These are phyloP conservation scores for Stachybotrys chartarum DNA, from an alignment of 2,329 filamentous ascomycete species.

Conservation along the genomic window DNA sequence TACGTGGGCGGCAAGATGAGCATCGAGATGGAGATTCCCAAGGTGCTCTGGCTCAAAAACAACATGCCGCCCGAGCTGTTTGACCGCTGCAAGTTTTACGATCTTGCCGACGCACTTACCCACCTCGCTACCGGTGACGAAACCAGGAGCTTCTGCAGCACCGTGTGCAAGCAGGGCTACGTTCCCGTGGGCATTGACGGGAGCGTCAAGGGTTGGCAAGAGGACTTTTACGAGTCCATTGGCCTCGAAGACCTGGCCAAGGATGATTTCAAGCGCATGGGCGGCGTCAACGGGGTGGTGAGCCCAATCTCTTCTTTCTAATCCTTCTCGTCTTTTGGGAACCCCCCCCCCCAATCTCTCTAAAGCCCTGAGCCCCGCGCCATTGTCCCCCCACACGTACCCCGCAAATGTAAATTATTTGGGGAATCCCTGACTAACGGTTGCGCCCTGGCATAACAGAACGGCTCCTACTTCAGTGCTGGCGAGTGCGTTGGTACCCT, in stretches of 20 bases:
- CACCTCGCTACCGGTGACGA: slow-evolving; percentile 91
- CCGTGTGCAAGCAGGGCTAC: slow-evolving; percentile 95
- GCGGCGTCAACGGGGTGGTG: slow-evolving; percentile 91
- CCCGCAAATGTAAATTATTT: neutral
- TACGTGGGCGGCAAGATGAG: slow-evolving; percentile 99
- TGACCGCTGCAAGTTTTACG: slow-evolving; percentile 92
- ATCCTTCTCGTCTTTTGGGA: slow-evolving; percentile 3
- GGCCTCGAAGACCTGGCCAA: slow-evolving; percentile 78
- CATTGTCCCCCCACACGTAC: neutral
- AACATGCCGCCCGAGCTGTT: slow-evolving; percentile 93
- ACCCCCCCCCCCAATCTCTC: neutral
- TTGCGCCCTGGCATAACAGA: slow-evolving; percentile 45
- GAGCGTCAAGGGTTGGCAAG: slow-evolving; percentile 96
- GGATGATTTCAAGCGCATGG: slow-evolving; percentile 87
- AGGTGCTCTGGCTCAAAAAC: slow-evolving; percentile 97
- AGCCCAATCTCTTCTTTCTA: slow-evolving; percentile 35
- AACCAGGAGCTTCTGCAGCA: slow-evolving; percentile 88
- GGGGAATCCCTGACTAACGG: neutral
- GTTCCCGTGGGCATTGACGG: slow-evolving; percentile 96
- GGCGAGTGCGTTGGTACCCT: slow-evolving; percentile 84
- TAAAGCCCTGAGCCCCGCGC: slow-evolving; percentile 6
- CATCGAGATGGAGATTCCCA: slow-evolving; percentile 99
- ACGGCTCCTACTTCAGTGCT: slow-evolving; percentile 82
- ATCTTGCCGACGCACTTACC: slow-evolving; percentile 85
- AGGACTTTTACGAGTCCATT: slow-evolving; percentile 83